Conservation (phyloP, 768 basidiomycete species). For the Naganishia antarctica region DNA sequence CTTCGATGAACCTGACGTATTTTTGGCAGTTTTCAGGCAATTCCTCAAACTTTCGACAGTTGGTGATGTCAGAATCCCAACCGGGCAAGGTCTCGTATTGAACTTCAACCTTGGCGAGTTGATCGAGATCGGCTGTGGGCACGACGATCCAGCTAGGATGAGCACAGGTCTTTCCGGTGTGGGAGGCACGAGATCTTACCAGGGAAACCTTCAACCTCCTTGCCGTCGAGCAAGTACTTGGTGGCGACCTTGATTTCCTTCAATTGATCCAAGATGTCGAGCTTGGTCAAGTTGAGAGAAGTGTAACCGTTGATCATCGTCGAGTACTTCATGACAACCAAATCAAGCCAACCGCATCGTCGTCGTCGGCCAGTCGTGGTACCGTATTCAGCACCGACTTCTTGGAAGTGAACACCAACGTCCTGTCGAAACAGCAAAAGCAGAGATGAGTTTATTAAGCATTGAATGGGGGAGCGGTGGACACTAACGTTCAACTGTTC, state of each 20-base stretch:
- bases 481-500: slow-evolving; percentile 81
- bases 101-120: slow-evolving; percentile 73
- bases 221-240: slow-evolving; percentile 70
- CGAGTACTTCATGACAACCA: slow-evolving; percentile 90
- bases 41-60: slow-evolving; percentile 61
- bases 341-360: slow-evolving; percentile 95
- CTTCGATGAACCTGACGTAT: slow-evolving; percentile 83
- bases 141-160: background rate
- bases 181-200: slow-evolving; percentile 55
- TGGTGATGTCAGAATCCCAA: slow-evolving; percentile 75
- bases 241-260: slow-evolving; percentile 81
- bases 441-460: background rate
- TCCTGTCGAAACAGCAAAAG: slow-evolving; percentile 58
- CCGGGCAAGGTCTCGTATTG: slow-evolving; percentile 84
- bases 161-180: background rate
- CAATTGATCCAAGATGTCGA: slow-evolving; percentile 82
- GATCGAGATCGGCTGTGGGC: slow-evolving; percentile 70
- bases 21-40: slow-evolving; percentile 78
- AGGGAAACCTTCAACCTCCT: slow-evolving; percentile 77
- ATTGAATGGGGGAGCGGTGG: too few species aligned
- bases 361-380: slow-evolving; percentile 86
- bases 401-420: slow-evolving; percentile 79
- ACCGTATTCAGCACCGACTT: slow-evolving; percentile 87
- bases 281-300: slow-evolving; percentile 85
- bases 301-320: slow-evolving; percentile 94